Percentiles rank a stretch among this genome's conserved stretches.
These are phyloP conservation scores for Sclerotinia trifoliorum DNA, from an alignment of 2,329 filamentous ascomycete species.

Conservation along the genomic window DNA sequence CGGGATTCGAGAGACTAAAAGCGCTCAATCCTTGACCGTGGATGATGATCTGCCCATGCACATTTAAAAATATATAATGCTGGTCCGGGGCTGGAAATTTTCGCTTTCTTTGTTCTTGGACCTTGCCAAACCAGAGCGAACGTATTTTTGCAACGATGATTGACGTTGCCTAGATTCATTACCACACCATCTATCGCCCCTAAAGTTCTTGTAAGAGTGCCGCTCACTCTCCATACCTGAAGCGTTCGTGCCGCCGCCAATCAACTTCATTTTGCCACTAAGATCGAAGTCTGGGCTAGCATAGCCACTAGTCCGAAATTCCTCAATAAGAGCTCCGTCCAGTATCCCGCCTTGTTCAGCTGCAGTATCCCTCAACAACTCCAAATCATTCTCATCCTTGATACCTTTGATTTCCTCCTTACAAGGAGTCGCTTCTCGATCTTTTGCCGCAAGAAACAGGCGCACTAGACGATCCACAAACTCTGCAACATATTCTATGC, in stretches of 20 bases:
- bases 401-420: not conserved
- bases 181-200: not conserved
- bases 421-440: not conserved
- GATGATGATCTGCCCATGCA: not conserved
- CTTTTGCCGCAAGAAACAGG: not conserved
- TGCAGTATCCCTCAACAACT: not conserved
- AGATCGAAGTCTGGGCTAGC: not conserved
- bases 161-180: not conserved
- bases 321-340: not conserved
- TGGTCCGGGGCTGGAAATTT: too few relatives aligned
- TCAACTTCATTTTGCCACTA: not conserved
- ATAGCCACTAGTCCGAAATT: not conserved
- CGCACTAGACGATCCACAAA: not conserved
- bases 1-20: slow-evolving; percentile 18
- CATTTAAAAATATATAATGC: not conserved
- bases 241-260: not conserved
- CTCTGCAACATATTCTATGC: not conserved
- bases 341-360: not conserved
- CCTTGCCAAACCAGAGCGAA: not conserved
- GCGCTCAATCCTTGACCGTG: not conserved
- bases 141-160: not conserved
- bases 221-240: not conserved
- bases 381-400: not conserved
- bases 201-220: not conserved
- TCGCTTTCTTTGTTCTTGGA: not conserved